Base-by-base conservation (phyloP, 495 filamentous ascomycete genomes). In the Xylaria flabelliformis region DNA sequence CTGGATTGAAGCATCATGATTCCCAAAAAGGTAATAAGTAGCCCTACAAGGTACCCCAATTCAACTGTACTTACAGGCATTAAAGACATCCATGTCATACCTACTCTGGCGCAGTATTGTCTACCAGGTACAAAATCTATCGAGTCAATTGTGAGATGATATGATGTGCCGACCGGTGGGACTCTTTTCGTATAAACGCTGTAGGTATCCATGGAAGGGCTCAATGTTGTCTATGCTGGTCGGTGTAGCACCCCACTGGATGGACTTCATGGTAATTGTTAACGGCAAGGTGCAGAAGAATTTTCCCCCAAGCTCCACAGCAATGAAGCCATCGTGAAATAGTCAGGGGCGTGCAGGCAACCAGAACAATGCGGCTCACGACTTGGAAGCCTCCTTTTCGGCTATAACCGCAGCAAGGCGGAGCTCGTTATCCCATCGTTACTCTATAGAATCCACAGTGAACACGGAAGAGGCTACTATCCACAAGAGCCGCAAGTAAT, bases 401-500 rank as follows among this genome's bases (percentile, higher is more conserved):
- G 39, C 48, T 58, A 41, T 55, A 75, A 50, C 71, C 67, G 63
- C 63, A 64, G 50, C 46, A 36, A 69, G 53, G 73, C 70, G 70
- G 77, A 58, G 21, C 59, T 41, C 39, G 75, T 79, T 77, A 79
- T 74, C 71, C 67, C 70, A 76, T 77, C 73, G 75, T 77, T 79
- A 77, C 75, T 74, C 72, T 73, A 77, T 77, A 34, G 70, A 71
- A 79, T 79, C 77, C 77, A 79, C 77, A 46, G 6, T 41, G 72
- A 51, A 63, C 44, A 44, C 75, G 44, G 55, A n/a, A 48, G 36
- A 69, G 66, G 32, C 19, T 42, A 24, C 53, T 1, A 32, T n/a
- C 24, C 12, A 7, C 7, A 48, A 69, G 67, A 69, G 67, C 67
- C 67, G 53, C 67, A 69, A 48, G n/a, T 48, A 41, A 19, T 50